Evolutionary conservation across 768 basidiomycete genomes (phyloP).

Genomic region (Russula foetens): DNA sequence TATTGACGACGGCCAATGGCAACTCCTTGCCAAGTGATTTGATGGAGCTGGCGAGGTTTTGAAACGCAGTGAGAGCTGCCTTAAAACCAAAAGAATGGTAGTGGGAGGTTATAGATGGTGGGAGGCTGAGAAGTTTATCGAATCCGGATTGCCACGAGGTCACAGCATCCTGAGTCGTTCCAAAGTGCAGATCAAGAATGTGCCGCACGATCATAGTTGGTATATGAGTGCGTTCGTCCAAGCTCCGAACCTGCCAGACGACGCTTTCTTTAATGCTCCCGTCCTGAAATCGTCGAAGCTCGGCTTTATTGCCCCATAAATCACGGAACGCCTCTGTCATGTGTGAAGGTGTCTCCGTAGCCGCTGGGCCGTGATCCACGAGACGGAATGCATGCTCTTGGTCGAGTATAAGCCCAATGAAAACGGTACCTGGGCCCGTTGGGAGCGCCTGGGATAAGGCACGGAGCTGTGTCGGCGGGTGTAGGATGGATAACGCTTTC

Average conservation of each 20-base stretch:
- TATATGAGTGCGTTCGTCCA: conserved; percentile 73
- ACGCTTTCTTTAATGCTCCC: conserved; percentile 88
- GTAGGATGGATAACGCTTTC: conserved; percentile 54
- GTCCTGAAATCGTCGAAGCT: conserved; percentile 92
- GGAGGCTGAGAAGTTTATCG: conserved; percentile 51
- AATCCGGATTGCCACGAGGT: conserved; percentile 52
- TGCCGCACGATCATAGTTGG: conserved; percentile 68
- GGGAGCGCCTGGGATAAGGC: conserved; percentile 49
- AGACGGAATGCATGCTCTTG: conserved; percentile 68
- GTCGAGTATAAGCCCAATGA: conserved; percentile 72
- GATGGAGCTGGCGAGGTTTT: conserved; percentile 63
- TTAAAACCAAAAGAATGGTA: conserved; percentile 51
- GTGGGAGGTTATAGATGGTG: conserved; percentile 41
- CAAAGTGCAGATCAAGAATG: conserved; percentile 70
- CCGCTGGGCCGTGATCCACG: conserved; percentile 87
- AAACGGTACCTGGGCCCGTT: conserved; percentile 40
- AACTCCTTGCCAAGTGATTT: conserved; percentile 65
- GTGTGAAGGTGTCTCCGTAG: conserved; percentile 47
- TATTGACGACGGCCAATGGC: conserved; percentile 68
- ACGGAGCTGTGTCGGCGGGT: conserved; percentile 38
- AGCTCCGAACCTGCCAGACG: conserved; percentile 86
- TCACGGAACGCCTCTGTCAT: conserved; percentile 58
- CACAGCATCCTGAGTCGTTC: conserved; percentile 43
- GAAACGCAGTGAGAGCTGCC: conserved; percentile 69
- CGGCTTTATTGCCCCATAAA: conserved; percentile 89